Percentiles rank a stretch among this genome's conserved stretches.
phyloP scores from a whole-genome alignment of 1,284 basidiomycete genomes.

The Ceratobasidium sp. region DNA sequence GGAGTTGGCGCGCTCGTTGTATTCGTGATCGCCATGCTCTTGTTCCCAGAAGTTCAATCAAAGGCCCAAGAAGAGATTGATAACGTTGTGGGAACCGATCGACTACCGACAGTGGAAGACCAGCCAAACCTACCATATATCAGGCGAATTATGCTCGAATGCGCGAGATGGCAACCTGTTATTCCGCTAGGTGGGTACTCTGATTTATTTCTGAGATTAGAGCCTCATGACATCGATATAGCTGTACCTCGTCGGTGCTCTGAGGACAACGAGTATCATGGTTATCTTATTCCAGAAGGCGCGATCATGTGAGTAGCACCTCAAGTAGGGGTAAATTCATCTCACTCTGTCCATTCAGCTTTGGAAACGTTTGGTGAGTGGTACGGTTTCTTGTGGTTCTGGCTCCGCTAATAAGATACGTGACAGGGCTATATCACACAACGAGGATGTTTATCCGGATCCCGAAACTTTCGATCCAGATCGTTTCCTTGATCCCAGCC shows the following conservation, averaged over 20 bases:
- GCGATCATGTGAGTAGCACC: constrained; percentile 14
- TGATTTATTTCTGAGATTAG: background rate
- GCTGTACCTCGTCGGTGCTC: constrained; percentile 13
- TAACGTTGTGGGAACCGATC: constrained; percentile 48
- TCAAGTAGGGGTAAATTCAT: background rate
- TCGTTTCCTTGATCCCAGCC: constrained; percentile 11
- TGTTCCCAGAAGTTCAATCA: constrained; percentile 49
- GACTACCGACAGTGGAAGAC: constrained; percentile 51
- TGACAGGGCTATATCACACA: constrained; percentile 14
- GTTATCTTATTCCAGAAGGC: constrained; percentile 14
- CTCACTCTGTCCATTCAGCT: background rate
- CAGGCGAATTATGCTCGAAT: constrained; percentile 26
- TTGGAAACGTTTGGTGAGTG: constrained; percentile 34
- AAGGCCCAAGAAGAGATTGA: constrained; percentile 53
- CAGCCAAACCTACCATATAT: constrained; percentile 51
- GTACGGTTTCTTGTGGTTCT: background rate
- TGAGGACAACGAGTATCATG: constrained; percentile 20
- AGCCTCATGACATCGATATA: background rate
- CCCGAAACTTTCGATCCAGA: constrained; percentile 28
- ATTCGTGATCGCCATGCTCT: constrained; percentile 47
- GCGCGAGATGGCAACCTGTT: constrained; percentile 21
- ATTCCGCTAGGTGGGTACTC: constrained; percentile 9
- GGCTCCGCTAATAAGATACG: background rate
- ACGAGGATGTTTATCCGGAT: background rate
- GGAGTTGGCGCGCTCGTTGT: background rate